phyloP scores from a whole-genome alignment of 768 basidiomycete genomes.

The Amanita rimosa region DNA sequence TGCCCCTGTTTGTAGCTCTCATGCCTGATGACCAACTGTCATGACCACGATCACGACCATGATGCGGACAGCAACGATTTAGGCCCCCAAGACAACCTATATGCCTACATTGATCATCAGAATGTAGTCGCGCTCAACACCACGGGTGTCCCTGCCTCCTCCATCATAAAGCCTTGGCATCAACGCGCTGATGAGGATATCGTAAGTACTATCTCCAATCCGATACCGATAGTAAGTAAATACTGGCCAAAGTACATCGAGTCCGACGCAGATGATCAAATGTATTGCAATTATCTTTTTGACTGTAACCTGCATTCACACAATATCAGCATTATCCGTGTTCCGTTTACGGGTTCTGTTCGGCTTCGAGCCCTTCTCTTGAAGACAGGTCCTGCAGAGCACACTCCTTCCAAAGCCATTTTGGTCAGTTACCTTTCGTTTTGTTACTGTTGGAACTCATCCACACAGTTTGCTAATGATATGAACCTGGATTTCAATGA shows the following conservation, averaged over 20 bases:
- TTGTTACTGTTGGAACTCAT: background rate
- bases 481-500: constrained; percentile 79
- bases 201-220: constrained; percentile 1
- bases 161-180: constrained; percentile 84
- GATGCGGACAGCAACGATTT: constrained; percentile 29
- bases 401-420: constrained; percentile 62
- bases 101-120: constrained; percentile 58
- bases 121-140: constrained; percentile 80
- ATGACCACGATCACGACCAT: constrained; percentile 38
- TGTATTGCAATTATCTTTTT: constrained; percentile 31
- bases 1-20: constrained; percentile 7
- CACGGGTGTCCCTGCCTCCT: constrained; percentile 27
- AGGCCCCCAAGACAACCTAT: constrained; percentile 64
- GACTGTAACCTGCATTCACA: constrained; percentile 3
- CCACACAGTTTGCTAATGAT: constrained; percentile 58
- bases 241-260: constrained; percentile 50
- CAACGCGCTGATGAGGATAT: constrained; percentile 60
- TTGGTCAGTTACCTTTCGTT: constrained; percentile 38
- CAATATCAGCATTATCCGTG: constrained; percentile 54
- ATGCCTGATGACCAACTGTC: constrained; percentile 47
- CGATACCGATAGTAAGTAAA: background rate
- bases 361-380: constrained; percentile 74
- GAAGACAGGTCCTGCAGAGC: constrained; percentile 72
- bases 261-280: constrained; percentile 86
- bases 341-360: constrained; percentile 84